phyloP scores from a whole-genome alignment of 2,329 filamentous ascomycete species.

The Apiospora pterosperma region DNA sequence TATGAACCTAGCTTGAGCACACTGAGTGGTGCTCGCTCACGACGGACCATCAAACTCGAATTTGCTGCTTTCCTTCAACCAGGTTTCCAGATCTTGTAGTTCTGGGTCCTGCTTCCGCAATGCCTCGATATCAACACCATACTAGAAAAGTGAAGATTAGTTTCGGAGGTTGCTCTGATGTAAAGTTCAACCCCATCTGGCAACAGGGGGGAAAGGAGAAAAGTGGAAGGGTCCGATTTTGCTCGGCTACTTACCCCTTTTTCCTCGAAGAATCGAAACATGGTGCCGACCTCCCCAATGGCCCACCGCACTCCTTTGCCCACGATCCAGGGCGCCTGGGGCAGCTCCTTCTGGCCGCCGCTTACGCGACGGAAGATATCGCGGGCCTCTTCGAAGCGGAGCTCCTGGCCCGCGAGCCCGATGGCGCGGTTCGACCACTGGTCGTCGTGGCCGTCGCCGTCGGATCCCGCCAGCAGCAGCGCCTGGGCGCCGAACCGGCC shows the following conservation, averaged over 20 bases:
- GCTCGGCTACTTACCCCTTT: constrained; percentile 19
- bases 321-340: constrained; percentile 28
- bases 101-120: constrained; percentile 24
- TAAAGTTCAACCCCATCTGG: neutral
- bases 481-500: constrained; percentile 33
- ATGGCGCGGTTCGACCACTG: constrained; percentile 29
- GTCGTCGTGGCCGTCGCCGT: neutral
- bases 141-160: constrained; percentile 11
- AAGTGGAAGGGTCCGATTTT: too few relatives aligned
- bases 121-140: constrained; percentile 33
- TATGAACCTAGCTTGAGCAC: neutral
- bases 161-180: too few relatives aligned
- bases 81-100: constrained; percentile 33
- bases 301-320: constrained; percentile 25
- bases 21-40: too few relatives aligned
- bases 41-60: constrained; percentile 9
- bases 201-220: neutral
- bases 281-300: constrained; percentile 26
- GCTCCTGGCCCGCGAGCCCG: constrained; percentile 29
- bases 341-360: constrained; percentile 20
- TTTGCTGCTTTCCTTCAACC: constrained; percentile 32
- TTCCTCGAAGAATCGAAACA: constrained; percentile 35
- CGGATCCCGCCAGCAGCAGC: constrained; percentile 16
- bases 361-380: constrained; percentile 22
- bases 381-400: constrained; percentile 29